These are phyloP conservation scores for Pinus albicaulis DNA, from an alignment of 75 land plant species.

Conservation along the genomic window DNA sequence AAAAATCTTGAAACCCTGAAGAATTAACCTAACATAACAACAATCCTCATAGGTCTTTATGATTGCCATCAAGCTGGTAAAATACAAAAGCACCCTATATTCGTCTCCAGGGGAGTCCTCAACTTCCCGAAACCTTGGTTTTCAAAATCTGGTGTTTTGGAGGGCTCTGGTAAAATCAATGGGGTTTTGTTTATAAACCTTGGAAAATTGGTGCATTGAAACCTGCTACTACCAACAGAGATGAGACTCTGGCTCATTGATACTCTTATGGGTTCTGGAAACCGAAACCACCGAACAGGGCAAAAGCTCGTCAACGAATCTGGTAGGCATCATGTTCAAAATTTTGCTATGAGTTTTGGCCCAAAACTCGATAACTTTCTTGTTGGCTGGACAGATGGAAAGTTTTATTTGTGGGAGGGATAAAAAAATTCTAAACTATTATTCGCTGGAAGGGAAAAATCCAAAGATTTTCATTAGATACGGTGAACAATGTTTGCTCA, in stretches of 20 bases:
- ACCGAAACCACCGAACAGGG: not conserved
- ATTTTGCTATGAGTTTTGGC: no score
- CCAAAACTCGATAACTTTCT: no score
- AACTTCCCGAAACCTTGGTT: not conserved
- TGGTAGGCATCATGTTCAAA: slow-evolving; percentile 18
- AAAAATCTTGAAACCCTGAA: slow-evolving; percentile 45
- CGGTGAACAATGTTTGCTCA: no score
- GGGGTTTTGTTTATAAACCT: no score
- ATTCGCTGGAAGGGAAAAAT: no score
- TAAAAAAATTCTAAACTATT: no score
- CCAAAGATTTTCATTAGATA: no score
- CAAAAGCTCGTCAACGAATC: slow-evolving; percentile 18
- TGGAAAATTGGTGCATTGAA: no score
- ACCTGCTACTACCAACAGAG: not conserved
- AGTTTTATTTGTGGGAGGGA: no score
- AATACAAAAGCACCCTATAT: slow-evolving; percentile 72
- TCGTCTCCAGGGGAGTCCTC: slow-evolving; percentile 13
- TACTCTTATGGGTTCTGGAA: not conserved
- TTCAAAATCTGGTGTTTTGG: not conserved
- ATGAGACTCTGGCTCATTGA: not conserved
- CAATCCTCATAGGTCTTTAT: no score
- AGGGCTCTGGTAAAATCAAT: not conserved
- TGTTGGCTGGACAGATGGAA: no score
- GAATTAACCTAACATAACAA: no score
- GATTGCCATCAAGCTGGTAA: slow-evolving; percentile 77